Percentiles rank a stretch among this genome's conserved stretches.
Conservation (phyloP, 2,329 filamentous ascomycete species). For the Cytospora schulzeri region DNA sequence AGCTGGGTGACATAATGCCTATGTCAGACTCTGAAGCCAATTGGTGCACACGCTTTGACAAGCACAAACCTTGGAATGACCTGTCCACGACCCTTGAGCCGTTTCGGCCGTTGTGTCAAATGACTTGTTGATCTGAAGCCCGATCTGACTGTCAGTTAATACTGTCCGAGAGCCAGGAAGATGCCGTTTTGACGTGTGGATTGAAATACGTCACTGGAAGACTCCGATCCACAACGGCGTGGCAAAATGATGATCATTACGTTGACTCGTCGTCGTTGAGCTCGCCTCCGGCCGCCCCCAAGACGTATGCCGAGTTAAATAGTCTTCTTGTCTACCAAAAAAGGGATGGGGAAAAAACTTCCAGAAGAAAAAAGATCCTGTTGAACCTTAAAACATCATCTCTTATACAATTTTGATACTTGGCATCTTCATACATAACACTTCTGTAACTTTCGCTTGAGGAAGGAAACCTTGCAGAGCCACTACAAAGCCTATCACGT, state of each 20-base stretch:
- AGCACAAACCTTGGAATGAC: no score
- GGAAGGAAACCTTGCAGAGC: neutral
- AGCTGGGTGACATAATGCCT: no score
- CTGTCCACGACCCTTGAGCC: no score
- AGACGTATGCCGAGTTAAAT: neutral
- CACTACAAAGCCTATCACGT: neutral
- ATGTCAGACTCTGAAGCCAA: no score
- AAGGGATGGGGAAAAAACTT: no score
- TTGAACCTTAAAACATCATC: neutral
- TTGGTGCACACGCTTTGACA: no score
- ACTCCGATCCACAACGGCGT: conserved; percentile 1
- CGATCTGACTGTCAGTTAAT: neutral
- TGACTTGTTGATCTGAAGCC: neutral
- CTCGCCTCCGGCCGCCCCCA: neutral
- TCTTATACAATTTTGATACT: neutral
- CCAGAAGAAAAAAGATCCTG: neutral
- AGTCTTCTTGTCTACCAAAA: no score
- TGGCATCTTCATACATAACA: neutral
- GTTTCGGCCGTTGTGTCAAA: neutral
- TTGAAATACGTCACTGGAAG: neutral
- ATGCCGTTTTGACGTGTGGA: neutral
- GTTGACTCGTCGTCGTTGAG: neutral
- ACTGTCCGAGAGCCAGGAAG: neutral
- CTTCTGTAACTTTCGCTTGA: neutral
- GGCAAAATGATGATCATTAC: neutral